Conservation (phyloP, 768 basidiomycete species). For the Strobilomyces echinocephalus region DNA sequence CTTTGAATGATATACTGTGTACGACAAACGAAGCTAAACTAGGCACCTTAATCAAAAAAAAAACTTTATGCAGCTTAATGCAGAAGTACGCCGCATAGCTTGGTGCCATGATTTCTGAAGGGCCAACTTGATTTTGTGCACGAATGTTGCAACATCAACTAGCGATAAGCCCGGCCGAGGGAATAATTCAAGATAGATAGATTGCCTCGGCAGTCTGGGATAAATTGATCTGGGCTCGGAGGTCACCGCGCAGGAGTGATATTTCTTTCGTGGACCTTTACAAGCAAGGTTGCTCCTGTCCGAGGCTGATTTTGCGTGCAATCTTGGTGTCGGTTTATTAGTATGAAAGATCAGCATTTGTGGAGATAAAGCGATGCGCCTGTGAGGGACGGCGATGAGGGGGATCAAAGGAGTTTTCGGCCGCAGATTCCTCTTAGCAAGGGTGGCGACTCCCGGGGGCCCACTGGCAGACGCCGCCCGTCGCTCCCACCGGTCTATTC, state of each 20-base stretch:
- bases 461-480: too few relatives aligned
- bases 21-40: slow-evolving; percentile 10
- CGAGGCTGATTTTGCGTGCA: not conserved
- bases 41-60: not conserved
- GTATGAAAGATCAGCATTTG: too few relatives aligned
- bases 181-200: slow-evolving; percentile 18
- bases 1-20: not conserved
- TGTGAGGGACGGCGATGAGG: too few relatives aligned
- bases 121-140: slow-evolving; percentile 49
- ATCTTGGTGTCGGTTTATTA: too few relatives aligned
- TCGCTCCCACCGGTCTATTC: too few relatives aligned
- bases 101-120: slow-evolving; percentile 25
- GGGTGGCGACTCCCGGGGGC: too few relatives aligned
- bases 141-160: slow-evolving; percentile 66
- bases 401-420: too few relatives aligned
- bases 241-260: slow-evolving; percentile 30
- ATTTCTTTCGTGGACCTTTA: slow-evolving; percentile 32
- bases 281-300: too few relatives aligned
- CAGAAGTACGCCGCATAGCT: slow-evolving; percentile 25
- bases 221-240: slow-evolving; percentile 26
- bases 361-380: too few relatives aligned
- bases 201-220: slow-evolving; percentile 32
- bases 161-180: slow-evolving; percentile 41
- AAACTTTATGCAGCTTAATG: slow-evolving; percentile 20
- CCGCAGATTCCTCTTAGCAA: too few relatives aligned